Base-by-base conservation (phyloP, 768 basidiomycete species). In the Polyporus arcularius region DNA sequence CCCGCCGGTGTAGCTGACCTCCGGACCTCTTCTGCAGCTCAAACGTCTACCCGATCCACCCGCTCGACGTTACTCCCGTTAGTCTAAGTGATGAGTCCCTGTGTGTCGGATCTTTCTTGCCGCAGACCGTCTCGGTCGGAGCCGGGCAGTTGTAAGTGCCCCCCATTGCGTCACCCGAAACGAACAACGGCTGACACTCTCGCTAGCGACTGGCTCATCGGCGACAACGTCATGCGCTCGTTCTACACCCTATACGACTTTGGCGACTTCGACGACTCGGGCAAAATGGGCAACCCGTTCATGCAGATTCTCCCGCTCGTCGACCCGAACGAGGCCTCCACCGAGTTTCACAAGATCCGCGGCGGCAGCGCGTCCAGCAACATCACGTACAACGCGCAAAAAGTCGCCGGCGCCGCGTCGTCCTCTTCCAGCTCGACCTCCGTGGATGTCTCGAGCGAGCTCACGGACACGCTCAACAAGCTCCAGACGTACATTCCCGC, bases 211-310 rank as follows among this genome's bases (percentile, higher is more conserved):
- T 89, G 90, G 86, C 79, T 94, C 47, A 70, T 93, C 55, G 92
- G 92, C 21, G 92, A 90, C 73, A 93, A 90, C 67, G 81, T 92
- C 70, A 80, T 94, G 60, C 90, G 92, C 60, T 89, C 90, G 15
- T 76, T 93, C 41, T 94, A 94, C 73, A 82, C 89, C 8, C 75
- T 94, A 57, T 94, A 92, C 71, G 89, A 93, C 73, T 94, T 89
- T 69, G 92, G 92, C 26, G 89, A 94, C 74, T 92, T 84, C 65
- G 82, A 86, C 68, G 71, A 79, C 12, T 76, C 80, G 4, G 86
- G 85, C 40, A 73, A 80, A 15, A 86, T 86, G 85, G 90, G 89
- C 42, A 73, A 86, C 69, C 92, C 92, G 4, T 92, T 89, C 71
- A 82, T 94, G 75, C 87, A 87, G 72, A 74, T 94, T 41, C 79